A percentile compares a stretch with the other conserved stretches of the same genome.
Conservation (phyloP, 257 asterid species). For the Plantago elongata region DNA sequence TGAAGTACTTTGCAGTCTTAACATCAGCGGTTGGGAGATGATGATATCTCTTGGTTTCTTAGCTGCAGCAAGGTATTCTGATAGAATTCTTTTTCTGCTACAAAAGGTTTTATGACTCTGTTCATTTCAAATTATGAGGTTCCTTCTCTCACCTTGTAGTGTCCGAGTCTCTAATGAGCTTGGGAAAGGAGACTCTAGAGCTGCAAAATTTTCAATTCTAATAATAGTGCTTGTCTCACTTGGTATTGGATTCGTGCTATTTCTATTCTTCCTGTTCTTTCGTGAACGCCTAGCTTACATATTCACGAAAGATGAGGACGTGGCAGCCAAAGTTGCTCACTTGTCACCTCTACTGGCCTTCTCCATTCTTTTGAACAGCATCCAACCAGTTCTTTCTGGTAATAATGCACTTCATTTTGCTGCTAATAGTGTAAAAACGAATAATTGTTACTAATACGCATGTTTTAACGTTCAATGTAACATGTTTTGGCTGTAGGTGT, state of each 20-base stretch:
- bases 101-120: background rate
- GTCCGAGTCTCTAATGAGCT: constrained; percentile 74
- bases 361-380: constrained; percentile 57
- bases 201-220: constrained; percentile 49
- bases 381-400: constrained; percentile 73
- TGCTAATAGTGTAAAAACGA: too few species aligned
- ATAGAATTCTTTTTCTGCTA: background rate
- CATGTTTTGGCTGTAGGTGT: constrained; percentile 36
- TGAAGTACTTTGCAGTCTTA: constrained; percentile 39
- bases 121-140: too few species aligned
- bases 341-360: constrained; percentile 62
- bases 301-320: constrained; percentile 41
- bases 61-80: constrained; percentile 59
- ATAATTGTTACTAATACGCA: too few species aligned
- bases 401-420: too few species aligned
- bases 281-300: constrained; percentile 51
- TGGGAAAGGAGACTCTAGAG: constrained; percentile 59
- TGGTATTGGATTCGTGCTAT: constrained; percentile 37
- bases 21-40: constrained; percentile 74
- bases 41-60: constrained; percentile 70
- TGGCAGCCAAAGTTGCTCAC: constrained; percentile 41
- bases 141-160: constrained; percentile 19
- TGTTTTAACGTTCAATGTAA: background rate
- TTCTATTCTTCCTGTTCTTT: constrained; percentile 44
- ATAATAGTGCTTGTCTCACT: constrained; percentile 44